Percentiles rank a stretch among this genome's conserved stretches.
Evolutionary conservation across 2,329 filamentous ascomycete genomes (phyloP).

Genomic region (Sarocladium brachiariae): DNA sequence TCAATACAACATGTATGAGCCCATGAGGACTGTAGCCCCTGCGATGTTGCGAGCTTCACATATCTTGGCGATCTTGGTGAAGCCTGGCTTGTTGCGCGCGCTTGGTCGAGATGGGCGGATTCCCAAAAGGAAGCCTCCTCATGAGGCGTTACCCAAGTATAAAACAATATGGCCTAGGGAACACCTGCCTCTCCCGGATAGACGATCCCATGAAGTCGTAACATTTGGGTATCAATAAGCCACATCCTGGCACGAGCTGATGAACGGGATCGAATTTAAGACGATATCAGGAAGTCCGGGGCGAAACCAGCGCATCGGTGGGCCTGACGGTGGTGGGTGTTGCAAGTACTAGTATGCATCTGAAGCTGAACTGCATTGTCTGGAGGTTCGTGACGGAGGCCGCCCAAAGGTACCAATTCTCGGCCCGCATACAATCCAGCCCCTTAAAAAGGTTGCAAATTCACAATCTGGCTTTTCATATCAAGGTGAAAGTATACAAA

Average conservation of each 20-base stretch:
- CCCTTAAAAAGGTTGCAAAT: too few species aligned
- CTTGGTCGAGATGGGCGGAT: background rate
- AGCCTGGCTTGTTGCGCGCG: background rate
- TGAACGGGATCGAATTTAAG: background rate
- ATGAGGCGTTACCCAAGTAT: constrained; percentile 15
- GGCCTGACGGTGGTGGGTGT: too few species aligned
- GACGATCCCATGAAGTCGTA: constrained; percentile 16
- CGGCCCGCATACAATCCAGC: too few species aligned
- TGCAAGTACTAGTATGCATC: background rate
- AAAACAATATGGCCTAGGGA: constrained; percentile 18
- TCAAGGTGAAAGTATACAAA: background rate
- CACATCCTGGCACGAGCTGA: too few species aligned
- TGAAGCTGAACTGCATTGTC: background rate
- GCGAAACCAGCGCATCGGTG: background rate
- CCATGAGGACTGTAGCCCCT: constrained; percentile 12
- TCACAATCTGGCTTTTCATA: background rate
- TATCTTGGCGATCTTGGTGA: constrained; percentile 4
- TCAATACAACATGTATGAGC: constrained; percentile 18
- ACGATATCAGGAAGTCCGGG: background rate
- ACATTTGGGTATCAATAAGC: constrained; percentile 18
- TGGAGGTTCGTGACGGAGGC: background rate
- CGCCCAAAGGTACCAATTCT: background rate
- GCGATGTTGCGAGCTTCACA: background rate
- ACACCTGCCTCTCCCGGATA: constrained; percentile 11
- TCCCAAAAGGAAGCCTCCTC: constrained; percentile 21